Percentiles rank a stretch among this genome's conserved stretches.
Conservation (phyloP, 2,329 filamentous ascomycete genomes). For the Aspergillaceae sp. region DNA sequence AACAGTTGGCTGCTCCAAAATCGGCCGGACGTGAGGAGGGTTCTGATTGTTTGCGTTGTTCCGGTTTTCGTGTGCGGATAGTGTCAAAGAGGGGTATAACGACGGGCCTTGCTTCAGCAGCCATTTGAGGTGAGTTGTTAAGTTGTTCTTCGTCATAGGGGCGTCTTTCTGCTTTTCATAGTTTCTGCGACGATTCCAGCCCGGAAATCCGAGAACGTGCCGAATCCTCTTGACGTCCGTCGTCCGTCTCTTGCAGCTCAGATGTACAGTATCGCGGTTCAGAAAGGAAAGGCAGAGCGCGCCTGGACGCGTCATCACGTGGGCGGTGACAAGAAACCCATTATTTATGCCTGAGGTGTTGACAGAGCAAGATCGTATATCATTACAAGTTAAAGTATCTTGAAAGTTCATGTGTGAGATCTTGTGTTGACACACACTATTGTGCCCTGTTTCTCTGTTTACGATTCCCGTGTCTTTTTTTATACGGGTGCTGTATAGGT, state of each 20-base stretch:
- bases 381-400: no score
- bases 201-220: conserved; percentile 1
- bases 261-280: no score
- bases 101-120: conserved; percentile 35
- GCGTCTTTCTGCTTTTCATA: conserved; percentile 20
- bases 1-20: conserved; percentile 1
- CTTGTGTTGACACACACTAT: no score
- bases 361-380: not conserved
- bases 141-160: conserved; percentile 44
- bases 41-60: conserved; percentile 4
- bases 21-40: conserved; percentile 1
- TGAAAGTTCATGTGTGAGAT: no score
- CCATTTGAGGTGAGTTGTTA: conserved; percentile 39
- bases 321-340: conserved; percentile 3
- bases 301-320: conserved; percentile 19
- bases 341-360: not conserved
- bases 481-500: no score
- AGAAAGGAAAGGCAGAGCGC: conserved; percentile 7
- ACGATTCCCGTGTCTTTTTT: no score
- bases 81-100: conserved; percentile 23
- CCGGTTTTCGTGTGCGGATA: conserved; percentile 18
- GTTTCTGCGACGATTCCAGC: conserved; percentile 8
- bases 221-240: not conserved
- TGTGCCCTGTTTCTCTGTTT: no score
- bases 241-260: not conserved